Evolutionary conservation across 257 asterid genomes (phyloP).

Genomic region (Haberlea rhodopensis): DNA sequence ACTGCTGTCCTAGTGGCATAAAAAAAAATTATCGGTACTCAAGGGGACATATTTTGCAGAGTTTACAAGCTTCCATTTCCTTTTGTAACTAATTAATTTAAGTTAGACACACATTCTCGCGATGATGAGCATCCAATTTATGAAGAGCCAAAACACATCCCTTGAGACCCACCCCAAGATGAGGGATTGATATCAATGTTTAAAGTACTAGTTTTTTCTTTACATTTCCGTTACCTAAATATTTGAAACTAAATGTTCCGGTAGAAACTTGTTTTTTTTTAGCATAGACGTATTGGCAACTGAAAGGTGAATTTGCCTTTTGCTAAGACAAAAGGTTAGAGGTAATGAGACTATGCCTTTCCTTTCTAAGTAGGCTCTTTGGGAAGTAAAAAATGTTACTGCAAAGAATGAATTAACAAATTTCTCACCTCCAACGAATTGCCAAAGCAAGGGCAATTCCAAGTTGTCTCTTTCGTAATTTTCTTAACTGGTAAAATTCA

Average conservation of each 20-base stretch:
- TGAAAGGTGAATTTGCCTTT: not conserved
- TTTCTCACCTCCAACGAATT: not conserved
- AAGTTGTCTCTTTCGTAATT: not conserved
- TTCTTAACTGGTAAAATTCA: not conserved
- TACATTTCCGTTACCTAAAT: not conserved
- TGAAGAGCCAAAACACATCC: not conserved
- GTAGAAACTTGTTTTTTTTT: conserved; percentile 1
- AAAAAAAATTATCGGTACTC: conserved; percentile 2
- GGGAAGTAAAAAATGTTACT: not conserved
- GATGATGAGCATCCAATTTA: not conserved
- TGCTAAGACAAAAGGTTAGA: not conserved
- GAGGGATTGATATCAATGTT: conserved; percentile 4
- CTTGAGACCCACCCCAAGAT: not conserved
- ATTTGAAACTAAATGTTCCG: not conserved
- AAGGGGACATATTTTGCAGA: not conserved
- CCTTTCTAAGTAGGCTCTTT: not conserved
- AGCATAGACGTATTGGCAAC: not conserved
- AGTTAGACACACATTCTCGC: conserved; percentile 1
- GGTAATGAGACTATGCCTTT: not conserved
- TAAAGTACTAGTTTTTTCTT: conserved; percentile 4
- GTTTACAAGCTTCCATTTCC: not conserved
- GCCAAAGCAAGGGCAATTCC: not conserved
- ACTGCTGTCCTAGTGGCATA: conserved; percentile 9
- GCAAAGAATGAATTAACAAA: conserved; percentile 1
- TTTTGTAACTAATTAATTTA: not conserved